Percentiles rank a stretch among this genome's conserved stretches.
phyloP scores from a whole-genome alignment of 106 monocot species.

The Allium cepa region DNA sequence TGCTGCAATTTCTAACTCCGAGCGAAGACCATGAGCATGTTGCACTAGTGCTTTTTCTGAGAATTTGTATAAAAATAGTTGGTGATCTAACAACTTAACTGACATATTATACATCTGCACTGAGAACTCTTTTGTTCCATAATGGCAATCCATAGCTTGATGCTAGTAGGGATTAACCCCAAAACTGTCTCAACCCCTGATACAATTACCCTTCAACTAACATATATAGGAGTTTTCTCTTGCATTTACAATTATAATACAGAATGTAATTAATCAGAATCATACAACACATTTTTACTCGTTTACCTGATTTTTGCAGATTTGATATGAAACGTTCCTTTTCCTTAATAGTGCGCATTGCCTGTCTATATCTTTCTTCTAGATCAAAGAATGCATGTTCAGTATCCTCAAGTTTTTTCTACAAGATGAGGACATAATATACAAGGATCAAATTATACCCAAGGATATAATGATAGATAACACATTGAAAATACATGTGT shows the following conservation, averaged over 20 bases:
- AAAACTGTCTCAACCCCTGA: too few species aligned
- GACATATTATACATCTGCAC: too few species aligned
- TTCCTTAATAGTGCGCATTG: slow-evolving; percentile 37
- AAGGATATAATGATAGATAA: background rate
- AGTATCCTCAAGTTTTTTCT: too few species aligned
- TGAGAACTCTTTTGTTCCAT: too few species aligned
- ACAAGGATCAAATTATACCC: background rate
- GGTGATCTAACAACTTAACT: background rate
- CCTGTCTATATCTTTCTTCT: too few species aligned
- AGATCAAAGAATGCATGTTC: too few species aligned
- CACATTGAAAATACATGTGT: background rate
- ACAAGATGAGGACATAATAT: background rate
- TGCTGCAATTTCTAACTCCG: slow-evolving; percentile 56
- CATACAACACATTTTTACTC: too few species aligned
- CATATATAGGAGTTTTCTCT: background rate
- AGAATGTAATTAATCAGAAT: background rate
- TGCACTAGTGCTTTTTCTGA: slow-evolving; percentile 59
- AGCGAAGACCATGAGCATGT: slow-evolving; percentile 47
- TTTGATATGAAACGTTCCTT: slow-evolving; percentile 54
- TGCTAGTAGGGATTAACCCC: too few species aligned
- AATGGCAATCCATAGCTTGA: too few species aligned
- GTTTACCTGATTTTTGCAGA: slow-evolving; percentile 42
- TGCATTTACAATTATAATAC: too few species aligned
- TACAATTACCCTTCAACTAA: too few species aligned
- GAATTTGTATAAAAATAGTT: background rate